Evolutionary conservation across 345 rosid species (phyloP), one percentile per base, ranked within the genome.

Genomic region (Eucalyptus dawsonii): DNA sequence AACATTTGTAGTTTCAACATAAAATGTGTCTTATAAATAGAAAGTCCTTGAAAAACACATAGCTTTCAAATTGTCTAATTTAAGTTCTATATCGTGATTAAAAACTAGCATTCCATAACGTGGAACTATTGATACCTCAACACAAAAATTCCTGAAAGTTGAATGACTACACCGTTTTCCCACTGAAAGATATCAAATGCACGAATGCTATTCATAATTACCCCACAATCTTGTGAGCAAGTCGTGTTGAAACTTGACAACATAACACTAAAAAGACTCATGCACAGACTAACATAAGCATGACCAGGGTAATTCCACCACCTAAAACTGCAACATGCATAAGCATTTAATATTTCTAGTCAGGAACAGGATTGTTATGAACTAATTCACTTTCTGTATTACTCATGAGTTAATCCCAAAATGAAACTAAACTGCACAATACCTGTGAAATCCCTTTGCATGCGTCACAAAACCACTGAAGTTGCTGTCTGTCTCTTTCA

Each of bases 371-470:
- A 40, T 76, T 13, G 14, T 9, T 37, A 37, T 40, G 83, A 40
- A 76, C 83, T 37, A 76, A 21, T 76, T 76, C 47, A 76, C 47
- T 76, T 76, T 76, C 47, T 21, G 15, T 72, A 11, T 34, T 49
- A 44, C 72, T 67, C 58, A 49, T 65, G 54, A 88, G 5, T n/a
- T 47, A 17, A 88, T 88, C 34, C 44, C 86, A 50, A 62, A 16
- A 83, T 22, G 65, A 42, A 87, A 86, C 83, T 76, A 87, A 50
- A 45, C 87, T 25, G 86, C 65, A 25, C n/a, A 24, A 58, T 94
- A 97, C 99, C 98, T 93, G 98, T 42, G 99, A 94, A 89, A 96
- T 96, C 92, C 99, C 99, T 93, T 96, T 97, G 96, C 99, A 98
- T 50, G 99, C 97, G 93, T 98, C 94, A 89, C 96, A 97, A 91